Base-by-base conservation (phyloP, 345 rosid genomes). In the Clarkia xantiana region DNA sequence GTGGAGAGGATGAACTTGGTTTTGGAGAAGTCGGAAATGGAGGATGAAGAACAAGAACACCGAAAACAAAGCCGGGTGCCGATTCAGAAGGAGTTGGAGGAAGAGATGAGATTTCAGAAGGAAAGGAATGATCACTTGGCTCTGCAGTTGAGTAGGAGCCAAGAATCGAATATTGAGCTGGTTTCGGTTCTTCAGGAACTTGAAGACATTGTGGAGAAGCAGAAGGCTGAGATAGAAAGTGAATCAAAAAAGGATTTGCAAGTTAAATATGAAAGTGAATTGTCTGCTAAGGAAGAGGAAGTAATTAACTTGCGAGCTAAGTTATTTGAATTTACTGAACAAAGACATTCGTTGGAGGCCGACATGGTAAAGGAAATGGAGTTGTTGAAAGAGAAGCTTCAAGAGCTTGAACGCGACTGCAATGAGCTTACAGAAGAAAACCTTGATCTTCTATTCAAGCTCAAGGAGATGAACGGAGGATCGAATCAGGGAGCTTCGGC, bases 361-460 rank as follows among this genome's bases (percentile, higher is more conserved):
- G 54, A 38, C 38, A 43, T 60, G 55, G 60, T 51, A 6, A 55
- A 20, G 55, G 81, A 75, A 67, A 71, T 71, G 6, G 68, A 73
- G 43, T 58, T 44, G 5, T 60, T 76, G 13, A 67, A 65, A 57
- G 68, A 49, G 46, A 71, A 76, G 50, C 58, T 76, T 56, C 76
- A 63, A 55, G 86, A 73, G 58, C 62, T 76, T 18, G 82, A 79
- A 59, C 59, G 53, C 44, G 86, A 79, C 45, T 79, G 81, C 57
- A 62, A 65, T 45, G 86, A 79, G 72, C 70, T 76, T 48, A 76
- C 86, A n/a, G 77, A 76, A 10, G 86, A 79, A 63, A 79, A 79
- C 49, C 72, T 79, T 40, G 66, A 65, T 48, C 69, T 79, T 25
- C 62, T 79, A 22, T 25, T 67, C 58, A 62, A 61, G 69, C 63